Evolutionary conservation across 1,284 basidiomycete species (phyloP).

Genomic region (Ustilago trichophora): DNA sequence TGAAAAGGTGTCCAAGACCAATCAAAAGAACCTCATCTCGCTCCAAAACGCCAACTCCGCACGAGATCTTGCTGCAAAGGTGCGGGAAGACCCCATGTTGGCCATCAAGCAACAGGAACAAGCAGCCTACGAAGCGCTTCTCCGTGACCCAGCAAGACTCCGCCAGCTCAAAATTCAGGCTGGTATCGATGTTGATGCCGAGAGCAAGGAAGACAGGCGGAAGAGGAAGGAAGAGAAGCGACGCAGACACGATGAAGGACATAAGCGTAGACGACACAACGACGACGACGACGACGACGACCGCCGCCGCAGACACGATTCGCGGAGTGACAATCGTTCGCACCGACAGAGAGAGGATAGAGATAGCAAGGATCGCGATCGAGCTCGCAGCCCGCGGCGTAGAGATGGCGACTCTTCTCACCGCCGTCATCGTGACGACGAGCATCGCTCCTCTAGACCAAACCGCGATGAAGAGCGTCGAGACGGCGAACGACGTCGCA

Average conservation of each 20-base stretch:
- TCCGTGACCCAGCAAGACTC: slow-evolving; percentile 88
- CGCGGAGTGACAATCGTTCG: slow-evolving; percentile 3
- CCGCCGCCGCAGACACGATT: slow-evolving; percentile 3
- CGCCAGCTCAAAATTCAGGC: slow-evolving; percentile 69
- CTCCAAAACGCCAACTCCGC: slow-evolving; percentile 76
- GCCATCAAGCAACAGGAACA: slow-evolving; percentile 98
- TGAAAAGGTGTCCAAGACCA: slow-evolving; percentile 69
- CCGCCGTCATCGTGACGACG: slow-evolving; percentile 26
- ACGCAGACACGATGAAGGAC: slow-evolving; percentile 11
- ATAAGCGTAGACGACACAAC: slow-evolving; percentile 4
- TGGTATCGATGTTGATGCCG: slow-evolving; percentile 74
- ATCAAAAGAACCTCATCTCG: slow-evolving; percentile 34
- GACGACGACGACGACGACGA: slow-evolving; percentile 8
- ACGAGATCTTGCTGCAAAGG: slow-evolving; percentile 88
- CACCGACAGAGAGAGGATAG: slow-evolving; percentile 63
- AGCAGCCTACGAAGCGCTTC: slow-evolving; percentile 85
- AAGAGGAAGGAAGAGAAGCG: slow-evolving; percentile 72
- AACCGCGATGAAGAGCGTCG: slow-evolving; percentile 45
- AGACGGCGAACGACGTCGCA: slow-evolving; percentile 49
- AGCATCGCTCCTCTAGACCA: slow-evolving; percentile 13
- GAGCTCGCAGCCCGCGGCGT: slow-evolving; percentile 14
- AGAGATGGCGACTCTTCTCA: slow-evolving; percentile 28
- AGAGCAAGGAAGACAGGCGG: slow-evolving; percentile 67
- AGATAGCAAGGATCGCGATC: slow-evolving; percentile 17
- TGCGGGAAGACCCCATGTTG: slow-evolving; percentile 92